Percentiles rank a stretch among this genome's conserved stretches.
Evolutionary conservation across 805 yeast species (phyloP).

Genomic region (Teunomyces pallodes): DNA sequence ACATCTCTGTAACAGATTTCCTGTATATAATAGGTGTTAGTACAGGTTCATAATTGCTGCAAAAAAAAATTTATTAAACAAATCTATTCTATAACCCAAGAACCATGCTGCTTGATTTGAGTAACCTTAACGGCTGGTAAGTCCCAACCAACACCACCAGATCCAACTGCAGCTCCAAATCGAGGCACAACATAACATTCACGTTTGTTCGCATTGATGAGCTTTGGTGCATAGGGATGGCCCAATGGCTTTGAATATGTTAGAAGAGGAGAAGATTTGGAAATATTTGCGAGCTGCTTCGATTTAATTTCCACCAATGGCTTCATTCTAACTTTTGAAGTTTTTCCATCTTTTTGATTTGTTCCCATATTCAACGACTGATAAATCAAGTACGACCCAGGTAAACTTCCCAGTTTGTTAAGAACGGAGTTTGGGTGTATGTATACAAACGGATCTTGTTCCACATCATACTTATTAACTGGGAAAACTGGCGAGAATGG

Average conservation of each 20-base stretch:
- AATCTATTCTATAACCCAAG: constrained; percentile 51
- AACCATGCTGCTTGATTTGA: constrained; percentile 65
- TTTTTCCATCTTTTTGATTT: constrained; percentile 41
- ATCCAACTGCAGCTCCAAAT: constrained; percentile 78
- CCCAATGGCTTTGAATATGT: constrained; percentile 91
- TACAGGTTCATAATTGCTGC: not conserved
- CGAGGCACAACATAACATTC: constrained; percentile 91
- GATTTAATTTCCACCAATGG: constrained; percentile 76
- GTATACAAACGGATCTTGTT: constrained; percentile 58
- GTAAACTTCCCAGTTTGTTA: constrained; percentile 57
- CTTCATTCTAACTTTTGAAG: constrained; percentile 58
- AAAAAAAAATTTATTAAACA: not conserved
- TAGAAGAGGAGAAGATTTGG: constrained; percentile 66
- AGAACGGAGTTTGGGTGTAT: constrained; percentile 79
- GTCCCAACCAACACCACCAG: constrained; percentile 91
- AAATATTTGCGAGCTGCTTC: constrained; percentile 73
- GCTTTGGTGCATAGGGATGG: constrained; percentile 81
- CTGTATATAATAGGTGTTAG: not conserved
- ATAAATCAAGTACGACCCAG: constrained; percentile 78
- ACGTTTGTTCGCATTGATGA: constrained; percentile 61
- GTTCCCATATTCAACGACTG: constrained; percentile 60
- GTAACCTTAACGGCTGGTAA: constrained; percentile 71
- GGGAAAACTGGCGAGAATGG: constrained; percentile 66
- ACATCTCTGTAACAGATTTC: not conserved
- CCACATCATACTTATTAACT: constrained; percentile 27